phyloP scores from a whole-genome alignment of 495 filamentous ascomycete species.

The Penicillium cosmopolitanum region DNA sequence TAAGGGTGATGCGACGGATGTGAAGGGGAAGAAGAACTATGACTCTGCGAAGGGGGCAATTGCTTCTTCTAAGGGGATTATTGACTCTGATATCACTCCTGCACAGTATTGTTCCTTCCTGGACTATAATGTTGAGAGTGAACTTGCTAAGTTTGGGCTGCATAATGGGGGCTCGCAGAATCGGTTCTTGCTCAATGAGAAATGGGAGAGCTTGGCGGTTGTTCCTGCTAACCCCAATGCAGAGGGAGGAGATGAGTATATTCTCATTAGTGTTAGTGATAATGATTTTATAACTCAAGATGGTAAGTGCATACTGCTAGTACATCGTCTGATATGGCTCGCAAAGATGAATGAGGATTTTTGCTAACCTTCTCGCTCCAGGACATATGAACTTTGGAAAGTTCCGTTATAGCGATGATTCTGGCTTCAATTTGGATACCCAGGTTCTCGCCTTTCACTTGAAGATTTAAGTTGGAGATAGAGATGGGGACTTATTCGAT shows the following conservation, averaged over 20 bases:
- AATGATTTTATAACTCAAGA: slow-evolving; percentile 85
- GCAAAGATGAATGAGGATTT: background rate
- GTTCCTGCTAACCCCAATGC: slow-evolving; percentile 58
- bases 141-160: slow-evolving; percentile 69
- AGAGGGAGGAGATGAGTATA: slow-evolving; percentile 60
- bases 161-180: slow-evolving; percentile 69
- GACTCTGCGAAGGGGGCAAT: slow-evolving; percentile 57
- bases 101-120: slow-evolving; percentile 72
- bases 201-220: slow-evolving; percentile 76
- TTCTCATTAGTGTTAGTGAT: slow-evolving; percentile 69
- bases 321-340: background rate
- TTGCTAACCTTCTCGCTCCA: slow-evolving; percentile 20
- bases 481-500: background rate
- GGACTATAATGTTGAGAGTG: slow-evolving; percentile 70
- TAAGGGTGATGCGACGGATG: slow-evolving; percentile 58
- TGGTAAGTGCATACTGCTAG: slow-evolving; percentile 45
- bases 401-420: slow-evolving; percentile 62
- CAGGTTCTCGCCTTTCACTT: slow-evolving; percentile 77
- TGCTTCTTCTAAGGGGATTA: slow-evolving; percentile 54
- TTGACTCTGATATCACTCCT: slow-evolving; percentile 60
- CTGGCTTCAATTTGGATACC: slow-evolving; percentile 66
- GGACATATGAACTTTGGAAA: slow-evolving; percentile 66
- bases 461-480: slow-evolving; percentile 45
- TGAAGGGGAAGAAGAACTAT: slow-evolving; percentile 56
- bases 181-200: slow-evolving; percentile 68